Evolutionary conservation across 192 early-diverging fungal species (phyloP), one percentile per base, ranked within the genome.

Genomic region (Coemansia sp.): DNA sequence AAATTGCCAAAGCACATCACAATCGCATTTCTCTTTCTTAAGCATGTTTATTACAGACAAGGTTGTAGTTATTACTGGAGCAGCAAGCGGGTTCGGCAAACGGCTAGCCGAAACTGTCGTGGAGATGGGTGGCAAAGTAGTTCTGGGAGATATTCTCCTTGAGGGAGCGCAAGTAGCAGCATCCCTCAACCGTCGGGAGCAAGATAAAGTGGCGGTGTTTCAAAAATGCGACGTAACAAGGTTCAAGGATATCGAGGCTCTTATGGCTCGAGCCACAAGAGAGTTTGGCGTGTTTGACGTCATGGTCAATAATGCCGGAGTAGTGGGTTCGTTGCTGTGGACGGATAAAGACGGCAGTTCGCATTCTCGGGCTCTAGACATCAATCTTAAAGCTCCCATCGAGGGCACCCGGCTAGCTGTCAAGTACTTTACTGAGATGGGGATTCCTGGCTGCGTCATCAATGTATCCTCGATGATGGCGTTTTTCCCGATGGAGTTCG

Each of bases 391-490:
- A 7, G 88, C 86, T 18, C 87, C 91, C 7, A 79, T 94, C 38
- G 72, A 86, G 33, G 88, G 89, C 30, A 91, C 91, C 0, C 83
- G 86, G 3, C 53, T 89, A 21, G 91, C 84, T 0, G 70, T 91
- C 19, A 56, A 76, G 18, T 70, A 84, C 50, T 75, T 90, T 57
- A 49, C 60, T 6, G 68, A 79, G 16, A 69, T 64, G 21, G 55
- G 67, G n/a, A 79, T 76, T 10, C 52, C 43, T 10, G 89, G 86
- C 12, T 84, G 88, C 9, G 83, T 90, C 15, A 68, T 93, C 44
- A 93, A 90, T 56, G 87, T 86, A 3, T 84, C 91, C 1, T 89
- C 87, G 8, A 78, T 88, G 50, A 87, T 88, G 36, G 91, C 87
- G 1, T 72, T 87, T 18, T 74, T 74, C 49, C 80, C 82, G 1